Percentiles rank a stretch among this genome's conserved stretches.
Evolutionary conservation across 1,284 basidiomycete species (phyloP).

Genomic region (Wallemia hederae): DNA sequence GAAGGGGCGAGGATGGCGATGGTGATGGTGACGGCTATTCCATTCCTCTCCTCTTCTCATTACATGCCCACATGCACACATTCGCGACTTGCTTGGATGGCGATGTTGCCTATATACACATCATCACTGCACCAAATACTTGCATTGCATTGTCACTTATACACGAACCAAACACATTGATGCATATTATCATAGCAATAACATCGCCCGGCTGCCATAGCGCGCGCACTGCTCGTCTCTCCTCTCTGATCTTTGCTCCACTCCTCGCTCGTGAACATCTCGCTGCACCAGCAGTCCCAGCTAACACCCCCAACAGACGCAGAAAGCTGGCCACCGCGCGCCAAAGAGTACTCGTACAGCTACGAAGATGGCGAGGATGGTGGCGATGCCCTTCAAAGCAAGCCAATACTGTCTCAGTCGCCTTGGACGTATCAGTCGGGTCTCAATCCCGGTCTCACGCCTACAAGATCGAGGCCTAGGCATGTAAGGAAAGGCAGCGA

Average conservation of each 20-base stretch:
- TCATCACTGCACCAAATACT: no score
- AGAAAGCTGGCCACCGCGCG: not conserved
- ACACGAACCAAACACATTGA: no score
- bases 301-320: not conserved
- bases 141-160: no score
- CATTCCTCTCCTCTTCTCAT: not conserved
- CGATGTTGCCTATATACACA: not conserved
- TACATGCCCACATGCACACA: not conserved
- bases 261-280: no score
- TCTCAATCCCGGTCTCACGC: not conserved
- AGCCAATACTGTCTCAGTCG: not conserved
- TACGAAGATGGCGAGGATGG: not conserved
- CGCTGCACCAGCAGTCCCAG: no score
- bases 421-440: not conserved
- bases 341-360: not conserved
- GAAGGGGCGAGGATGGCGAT: not conserved
- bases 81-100: not conserved
- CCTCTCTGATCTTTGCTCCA: not conserved
- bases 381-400: not conserved
- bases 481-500: not conserved
- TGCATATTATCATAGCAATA: no score
- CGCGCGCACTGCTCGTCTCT: no score
- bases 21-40: not conserved
- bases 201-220: no score
- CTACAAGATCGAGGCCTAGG: not conserved